Conservation (phyloP, 345 rosid genomes). For the Camelina hispida region DNA sequence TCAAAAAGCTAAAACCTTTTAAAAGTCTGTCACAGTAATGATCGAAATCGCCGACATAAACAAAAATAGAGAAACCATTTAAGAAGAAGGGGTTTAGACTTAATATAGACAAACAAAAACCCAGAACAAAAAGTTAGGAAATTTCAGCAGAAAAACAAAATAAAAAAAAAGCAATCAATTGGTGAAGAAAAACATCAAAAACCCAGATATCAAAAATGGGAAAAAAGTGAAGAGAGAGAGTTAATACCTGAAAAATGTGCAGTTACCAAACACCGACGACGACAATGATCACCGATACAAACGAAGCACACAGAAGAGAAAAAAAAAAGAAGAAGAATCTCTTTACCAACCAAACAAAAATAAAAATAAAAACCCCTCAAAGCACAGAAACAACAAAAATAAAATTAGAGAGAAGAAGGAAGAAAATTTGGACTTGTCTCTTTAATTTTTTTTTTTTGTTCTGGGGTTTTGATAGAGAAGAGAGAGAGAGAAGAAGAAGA, state of each 20-base stretch:
- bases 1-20: slow-evolving; percentile 35
- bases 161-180: neutral
- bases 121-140: neutral
- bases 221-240: slow-evolving; percentile 12
- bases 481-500: slow-evolving; percentile 8
- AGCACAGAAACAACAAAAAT: neutral
- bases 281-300: slow-evolving; percentile 49
- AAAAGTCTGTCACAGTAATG: neutral
- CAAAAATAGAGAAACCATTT: neutral
- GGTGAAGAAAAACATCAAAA: slow-evolving; percentile 27
- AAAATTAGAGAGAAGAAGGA: slow-evolving; percentile 25
- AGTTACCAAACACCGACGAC: slow-evolving; percentile 39
- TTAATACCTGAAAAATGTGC: slow-evolving; percentile 44
- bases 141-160: neutral
- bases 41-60: slow-evolving; percentile 19
- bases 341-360: slow-evolving; percentile 38
- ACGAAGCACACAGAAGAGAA: slow-evolving; percentile 16
- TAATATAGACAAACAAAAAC: slow-evolving; percentile 21
- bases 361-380: neutral
- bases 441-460: neutral
- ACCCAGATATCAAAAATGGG: slow-evolving; percentile 13
- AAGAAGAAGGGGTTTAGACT: slow-evolving; percentile 29
- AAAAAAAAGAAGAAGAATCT: slow-evolving; percentile 26
- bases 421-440: slow-evolving; percentile 40
- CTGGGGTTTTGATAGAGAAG: slow-evolving; percentile 7